These are phyloP conservation scores for Musa beccarii DNA, from an alignment of 176 grass and related monocot genomes.

Conservation along the genomic window DNA sequence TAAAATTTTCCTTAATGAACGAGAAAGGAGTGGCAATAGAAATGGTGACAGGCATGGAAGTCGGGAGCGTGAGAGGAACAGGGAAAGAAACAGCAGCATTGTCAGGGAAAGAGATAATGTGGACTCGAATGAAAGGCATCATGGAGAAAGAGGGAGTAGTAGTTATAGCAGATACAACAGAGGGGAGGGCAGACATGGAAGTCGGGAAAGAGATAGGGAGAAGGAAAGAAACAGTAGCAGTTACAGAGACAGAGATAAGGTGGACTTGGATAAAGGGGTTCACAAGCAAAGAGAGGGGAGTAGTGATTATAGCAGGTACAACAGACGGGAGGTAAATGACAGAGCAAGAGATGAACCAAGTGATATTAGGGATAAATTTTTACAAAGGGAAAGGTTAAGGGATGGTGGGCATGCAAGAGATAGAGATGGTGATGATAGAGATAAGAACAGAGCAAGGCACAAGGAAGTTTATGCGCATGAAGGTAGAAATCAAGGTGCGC, in stretches of 20 bases:
- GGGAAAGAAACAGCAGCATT: slow-evolving; percentile 22
- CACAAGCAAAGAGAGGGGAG: slow-evolving; percentile 43
- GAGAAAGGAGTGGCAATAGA: slow-evolving; percentile 32
- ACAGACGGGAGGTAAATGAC: slow-evolving; percentile 22
- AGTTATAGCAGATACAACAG: slow-evolving; percentile 33
- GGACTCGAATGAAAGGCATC: slow-evolving; percentile 27
- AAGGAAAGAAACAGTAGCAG: slow-evolving; percentile 47
- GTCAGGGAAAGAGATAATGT: slow-evolving; percentile 24
- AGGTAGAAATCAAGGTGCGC: slow-evolving; percentile 18
- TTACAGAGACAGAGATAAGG: slow-evolving; percentile 37
- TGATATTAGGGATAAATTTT: slow-evolving; percentile 32
- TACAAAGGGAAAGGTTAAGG: slow-evolving; percentile 30
- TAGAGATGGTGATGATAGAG: slow-evolving; percentile 27
- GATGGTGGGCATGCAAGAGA: slow-evolving; percentile 29
- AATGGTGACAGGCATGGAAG: slow-evolving; percentile 31
- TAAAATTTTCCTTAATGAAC: slow-evolving; percentile 6
- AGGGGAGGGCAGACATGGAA: slow-evolving; percentile 7
- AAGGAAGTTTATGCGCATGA: slow-evolving; percentile 28
- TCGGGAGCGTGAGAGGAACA: slow-evolving; percentile 31
- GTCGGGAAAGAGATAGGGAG: slow-evolving; percentile 27
- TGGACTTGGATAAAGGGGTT: slow-evolving; percentile 28
- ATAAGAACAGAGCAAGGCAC: slow-evolving; percentile 34
- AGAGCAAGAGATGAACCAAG: slow-evolving; percentile 34
- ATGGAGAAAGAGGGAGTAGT: slow-evolving; percentile 43
- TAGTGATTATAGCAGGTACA: slow-evolving; percentile 39